Base-by-base conservation (phyloP, 2,329 filamentous ascomycete genomes). In the Ilyonectria destructans region DNA sequence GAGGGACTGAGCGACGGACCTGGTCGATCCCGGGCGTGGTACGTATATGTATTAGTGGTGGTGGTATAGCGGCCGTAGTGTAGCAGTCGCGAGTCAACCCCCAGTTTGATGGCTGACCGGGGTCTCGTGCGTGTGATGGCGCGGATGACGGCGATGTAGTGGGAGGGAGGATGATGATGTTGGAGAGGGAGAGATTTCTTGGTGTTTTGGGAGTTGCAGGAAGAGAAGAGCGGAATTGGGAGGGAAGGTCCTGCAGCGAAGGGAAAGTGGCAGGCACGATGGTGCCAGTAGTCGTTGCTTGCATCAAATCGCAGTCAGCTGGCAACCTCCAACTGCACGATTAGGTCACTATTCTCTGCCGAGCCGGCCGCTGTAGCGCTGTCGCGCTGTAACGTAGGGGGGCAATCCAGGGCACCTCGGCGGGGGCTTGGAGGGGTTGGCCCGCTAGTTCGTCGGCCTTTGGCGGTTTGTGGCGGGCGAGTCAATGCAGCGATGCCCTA, bases 241-340 rank as follows among this genome's bases (percentile, higher is more conserved):
- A 57, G 13, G 45, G 31, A 40, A 55, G 35, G 55, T 51, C 43
- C 56, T 65, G 57, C 49, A 55, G 37, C 21, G 54, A 33, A 60
- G 31, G 45, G 57, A 45, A 65, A 56, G 43, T 51, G 57, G 62
- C 45, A 60, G 57, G 48, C 51, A 60, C 51, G 58, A 62, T 58
- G 58, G 51, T 61, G 52, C 52, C 63, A 52, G 19, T 43, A 45
- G 45, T 37, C 19, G 58, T 62, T 69, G 68, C 67, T 74, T 66
- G 73, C 73, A 75, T 74, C 65, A 66, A 74, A 58, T 58, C 58
- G 54, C 55, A 67, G 70, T 71, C 63, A 65, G 72, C 71, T 67
- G 69, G 67, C 61, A 62, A 59, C 57, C 58, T 51, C 55, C 45
- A 26, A 26, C 58, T 66, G 63, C 51, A 57, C 49, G 49, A 56